These are phyloP conservation scores for Avicennia marina DNA, from an alignment of 257 asterid species.

Conservation along the genomic window DNA sequence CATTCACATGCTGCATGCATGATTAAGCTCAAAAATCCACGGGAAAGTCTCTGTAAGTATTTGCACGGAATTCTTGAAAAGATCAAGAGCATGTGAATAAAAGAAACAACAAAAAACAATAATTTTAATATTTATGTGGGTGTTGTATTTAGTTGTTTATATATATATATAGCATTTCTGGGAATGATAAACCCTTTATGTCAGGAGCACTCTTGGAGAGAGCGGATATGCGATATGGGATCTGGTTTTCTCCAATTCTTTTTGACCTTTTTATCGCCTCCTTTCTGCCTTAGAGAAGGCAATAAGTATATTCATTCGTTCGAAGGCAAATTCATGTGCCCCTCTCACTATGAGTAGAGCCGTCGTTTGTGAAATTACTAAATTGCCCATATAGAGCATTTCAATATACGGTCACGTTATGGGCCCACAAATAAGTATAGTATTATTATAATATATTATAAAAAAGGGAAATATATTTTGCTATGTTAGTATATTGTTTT, in stretches of 20 bases:
- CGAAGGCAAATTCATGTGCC: too few species aligned
- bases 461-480: too few species aligned
- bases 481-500: too few species aligned
- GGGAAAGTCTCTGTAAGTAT: neutral
- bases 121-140: neutral
- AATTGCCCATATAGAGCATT: too few species aligned
- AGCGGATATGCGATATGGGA: constrained; percentile 12
- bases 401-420: too few species aligned
- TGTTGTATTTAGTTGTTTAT: neutral
- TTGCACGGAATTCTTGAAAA: neutral
- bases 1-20: constrained; percentile 5
- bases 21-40: constrained; percentile 5
- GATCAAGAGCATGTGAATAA: constrained; percentile 3
- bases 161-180: neutral
- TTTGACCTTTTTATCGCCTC: constrained; percentile 17
- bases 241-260: constrained; percentile 27
- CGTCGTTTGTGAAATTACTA: too few species aligned
- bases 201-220: constrained; percentile 8
- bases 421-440: too few species aligned
- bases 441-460: too few species aligned
- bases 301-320: too few species aligned
- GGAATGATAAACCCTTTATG: constrained; percentile 17
- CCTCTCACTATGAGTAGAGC: too few species aligned
- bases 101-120: neutral
- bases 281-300: too few species aligned